phyloP scores from a whole-genome alignment of 176 grass and related monocot genomes.

The Paspalum notatum region DNA sequence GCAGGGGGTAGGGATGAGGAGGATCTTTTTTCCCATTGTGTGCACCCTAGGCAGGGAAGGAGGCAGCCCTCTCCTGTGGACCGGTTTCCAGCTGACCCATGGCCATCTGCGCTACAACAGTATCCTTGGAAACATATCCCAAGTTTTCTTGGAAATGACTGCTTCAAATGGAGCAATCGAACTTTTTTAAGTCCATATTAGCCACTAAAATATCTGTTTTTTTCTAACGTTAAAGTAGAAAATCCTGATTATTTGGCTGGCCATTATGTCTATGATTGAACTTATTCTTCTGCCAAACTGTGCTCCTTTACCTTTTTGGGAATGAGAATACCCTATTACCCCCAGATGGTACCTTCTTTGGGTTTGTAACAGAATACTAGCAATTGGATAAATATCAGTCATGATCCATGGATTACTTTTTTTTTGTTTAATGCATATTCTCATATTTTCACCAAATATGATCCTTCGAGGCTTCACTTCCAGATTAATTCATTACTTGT shows the following conservation, averaged over 20 bases:
- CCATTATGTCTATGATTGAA: not conserved
- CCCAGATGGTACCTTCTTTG: not conserved
- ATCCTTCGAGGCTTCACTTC: constrained; percentile 22
- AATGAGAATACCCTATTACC: constrained; percentile 4
- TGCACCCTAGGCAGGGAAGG: too few species aligned
- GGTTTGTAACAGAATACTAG: constrained; percentile 27
- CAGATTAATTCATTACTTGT: constrained; percentile 27
- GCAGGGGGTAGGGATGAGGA: too few species aligned
- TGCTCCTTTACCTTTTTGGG: not conserved
- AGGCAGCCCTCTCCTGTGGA: too few species aligned
- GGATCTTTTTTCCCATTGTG: too few species aligned
- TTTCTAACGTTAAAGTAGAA: constrained; percentile 30
- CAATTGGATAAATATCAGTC: not conserved
- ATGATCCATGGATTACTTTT: not conserved
- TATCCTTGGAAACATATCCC: constrained; percentile 6
- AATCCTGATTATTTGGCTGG: not conserved
- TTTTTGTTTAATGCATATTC: not conserved
- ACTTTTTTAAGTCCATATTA: not conserved
- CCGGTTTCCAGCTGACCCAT: too few species aligned
- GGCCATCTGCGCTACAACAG: too few species aligned
- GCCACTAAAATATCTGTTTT: constrained; percentile 15
- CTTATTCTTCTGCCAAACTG: constrained; percentile 6
- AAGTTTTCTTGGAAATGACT: constrained; percentile 30
- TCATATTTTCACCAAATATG: constrained; percentile 28
- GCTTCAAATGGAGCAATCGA: constrained; percentile 10